Evolutionary conservation across 2,329 filamentous ascomycete species (phyloP).

Genomic region (Cercospora beticola): DNA sequence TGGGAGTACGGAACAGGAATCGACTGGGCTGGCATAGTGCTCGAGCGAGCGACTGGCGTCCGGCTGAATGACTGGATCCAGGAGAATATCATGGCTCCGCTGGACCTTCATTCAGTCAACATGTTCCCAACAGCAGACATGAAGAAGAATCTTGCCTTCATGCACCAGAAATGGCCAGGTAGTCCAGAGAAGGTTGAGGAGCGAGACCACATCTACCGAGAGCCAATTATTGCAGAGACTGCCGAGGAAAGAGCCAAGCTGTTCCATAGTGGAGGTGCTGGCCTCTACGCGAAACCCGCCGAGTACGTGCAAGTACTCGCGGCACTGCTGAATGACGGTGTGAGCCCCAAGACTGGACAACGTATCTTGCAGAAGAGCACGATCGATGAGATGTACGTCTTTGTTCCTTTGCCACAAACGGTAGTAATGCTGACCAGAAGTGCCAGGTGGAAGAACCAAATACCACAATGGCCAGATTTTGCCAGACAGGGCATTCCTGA

Average conservation of each 20-base stretch:
- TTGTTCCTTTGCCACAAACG: slow-evolving; percentile 41
- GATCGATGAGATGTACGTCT: slow-evolving; percentile 61
- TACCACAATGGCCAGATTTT: slow-evolving; percentile 39
- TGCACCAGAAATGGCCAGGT: slow-evolving; percentile 54
- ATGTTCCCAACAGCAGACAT: slow-evolving; percentile 59
- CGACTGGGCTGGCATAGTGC: slow-evolving; percentile 52
- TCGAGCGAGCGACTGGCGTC: slow-evolving; percentile 47
- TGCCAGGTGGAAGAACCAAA: slow-evolving; percentile 59
- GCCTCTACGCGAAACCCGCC: slow-evolving; percentile 58
- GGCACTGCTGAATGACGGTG: slow-evolving; percentile 64
- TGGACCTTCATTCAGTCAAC: slow-evolving; percentile 51
- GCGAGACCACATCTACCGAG: slow-evolving; percentile 54
- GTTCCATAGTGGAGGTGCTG: slow-evolving; percentile 63
- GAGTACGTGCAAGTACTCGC: slow-evolving; percentile 65
- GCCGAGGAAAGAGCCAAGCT: slow-evolving; percentile 46
- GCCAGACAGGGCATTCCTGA: slow-evolving; percentile 36
- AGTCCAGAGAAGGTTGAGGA: slow-evolving; percentile 28
- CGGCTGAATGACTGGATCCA: slow-evolving; percentile 49
- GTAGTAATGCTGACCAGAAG: slow-evolving; percentile 52
- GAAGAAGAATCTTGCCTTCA: slow-evolving; percentile 55
- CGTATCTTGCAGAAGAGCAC: slow-evolving; percentile 58
- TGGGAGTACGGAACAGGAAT: slow-evolving; percentile 58
- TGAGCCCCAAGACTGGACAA: slow-evolving; percentile 55
- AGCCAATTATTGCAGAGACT: slow-evolving; percentile 47
- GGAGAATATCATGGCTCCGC: slow-evolving; percentile 48